Evolutionary conservation across 2,329 filamentous ascomycete genomes (phyloP), one percentile per base, ranked within the genome.

Genomic region (Sporothrix humicola): DNA sequence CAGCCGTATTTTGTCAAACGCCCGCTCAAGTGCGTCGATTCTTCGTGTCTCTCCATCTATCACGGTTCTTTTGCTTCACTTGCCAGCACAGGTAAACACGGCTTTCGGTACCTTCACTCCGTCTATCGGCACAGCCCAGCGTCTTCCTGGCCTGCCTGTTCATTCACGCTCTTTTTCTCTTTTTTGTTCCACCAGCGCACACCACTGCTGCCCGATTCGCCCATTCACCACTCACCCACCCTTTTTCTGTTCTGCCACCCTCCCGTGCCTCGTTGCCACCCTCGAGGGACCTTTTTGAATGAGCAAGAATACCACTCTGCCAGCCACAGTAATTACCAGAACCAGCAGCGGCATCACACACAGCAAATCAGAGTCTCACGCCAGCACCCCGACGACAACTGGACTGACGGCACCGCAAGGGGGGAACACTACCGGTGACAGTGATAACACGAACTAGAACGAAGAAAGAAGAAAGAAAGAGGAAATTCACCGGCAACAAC

Each of bases 181-280:
- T 56, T 48, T 46, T 66, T 59, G 74, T 72, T 66, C 63, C 69
- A 75, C 63, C 72, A 58, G 42, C 12, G 20, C 31, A 42, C 58
- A 61, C 56, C 58, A 58, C 71, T 20, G 42, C 52, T 72, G 71
- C 77, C 77, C 78, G 56, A 52, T 52, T 23, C 66, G 8, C 46
- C 13, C 46, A 52, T 15, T 69, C 65, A 69, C 65, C 65, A 31
- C 42, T 48, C 23, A 26, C 63, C 20, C 52, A 54, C 52, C 63
- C 23, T 23, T 23, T 50, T 50, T 69, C 46, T 48, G 54, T 44
- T 72, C 13, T 71, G 50, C 44, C 23, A 37, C 50, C 66, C 31
- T 37, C 20, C 44, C 66, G 37, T 59, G 52, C 69, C 50, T 71
- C 54, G 54, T 44, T 70, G 52, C 46, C 68, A 58, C 54, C 72